phyloP scores from a whole-genome alignment of 345 rosid species.

The Raphanus sativus region DNA sequence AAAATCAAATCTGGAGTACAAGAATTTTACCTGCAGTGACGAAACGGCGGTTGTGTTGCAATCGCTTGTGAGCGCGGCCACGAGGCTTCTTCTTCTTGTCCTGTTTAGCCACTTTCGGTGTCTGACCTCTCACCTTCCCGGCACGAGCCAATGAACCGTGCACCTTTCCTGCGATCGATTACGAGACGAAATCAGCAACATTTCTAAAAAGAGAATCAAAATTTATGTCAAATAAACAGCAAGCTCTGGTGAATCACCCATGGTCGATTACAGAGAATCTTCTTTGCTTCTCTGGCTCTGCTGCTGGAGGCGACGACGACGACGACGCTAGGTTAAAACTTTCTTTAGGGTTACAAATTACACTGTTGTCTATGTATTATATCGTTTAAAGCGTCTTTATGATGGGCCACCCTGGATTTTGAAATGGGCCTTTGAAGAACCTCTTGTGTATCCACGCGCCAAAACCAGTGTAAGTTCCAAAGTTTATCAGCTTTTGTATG shows the following conservation, averaged over 20 bases:
- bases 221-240: background rate
- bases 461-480: too few relatives aligned
- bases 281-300: background rate
- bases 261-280: background rate
- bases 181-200: background rate
- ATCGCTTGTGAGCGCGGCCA: conserved; percentile 19
- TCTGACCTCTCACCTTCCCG: conserved; percentile 24
- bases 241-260: conserved; percentile 2
- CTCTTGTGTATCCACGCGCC: too few relatives aligned
- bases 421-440: too few relatives aligned
- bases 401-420: background rate
- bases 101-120: conserved; percentile 16
- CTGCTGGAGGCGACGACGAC: background rate
- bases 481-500: background rate
- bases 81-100: conserved; percentile 21
- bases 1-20: background rate
- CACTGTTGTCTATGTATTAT: background rate
- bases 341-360: background rate
- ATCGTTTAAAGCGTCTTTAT: background rate
- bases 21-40: conserved; percentile 21
- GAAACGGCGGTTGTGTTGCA: conserved; percentile 24
- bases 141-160: conserved; percentile 29
- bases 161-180: conserved; percentile 1
- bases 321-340: background rate
- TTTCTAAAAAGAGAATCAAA: background rate